These are phyloP conservation scores for Galeopsis tetrahit DNA, from an alignment of 257 asterid genomes.

Conservation along the genomic window DNA sequence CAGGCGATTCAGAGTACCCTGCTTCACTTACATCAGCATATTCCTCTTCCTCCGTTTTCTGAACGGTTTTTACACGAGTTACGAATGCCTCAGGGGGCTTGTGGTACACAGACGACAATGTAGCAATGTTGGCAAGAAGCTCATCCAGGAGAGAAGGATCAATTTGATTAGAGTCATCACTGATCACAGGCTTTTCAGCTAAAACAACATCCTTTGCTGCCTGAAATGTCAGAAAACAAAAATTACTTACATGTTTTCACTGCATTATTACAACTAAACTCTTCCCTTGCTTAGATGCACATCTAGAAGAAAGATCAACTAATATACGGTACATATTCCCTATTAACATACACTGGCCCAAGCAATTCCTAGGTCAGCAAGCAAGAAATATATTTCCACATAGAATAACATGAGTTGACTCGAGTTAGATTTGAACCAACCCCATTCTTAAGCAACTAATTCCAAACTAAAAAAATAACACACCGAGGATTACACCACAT, in stretches of 20 bases:
- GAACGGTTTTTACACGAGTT: conserved; percentile 87
- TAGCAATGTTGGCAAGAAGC: conserved; percentile 96
- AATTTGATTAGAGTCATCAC: conserved; percentile 93
- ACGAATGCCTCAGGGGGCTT: conserved; percentile 95
- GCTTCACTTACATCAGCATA: conserved; percentile 76
- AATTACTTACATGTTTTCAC: not conserved
- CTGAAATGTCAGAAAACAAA: conserved; percentile 49
- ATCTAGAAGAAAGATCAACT: conserved; percentile 14
- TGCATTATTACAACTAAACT: conserved; percentile 18
- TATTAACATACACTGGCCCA: conserved; percentile 12
- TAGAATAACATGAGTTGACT: not conserved
- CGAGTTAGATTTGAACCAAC: conserved; percentile 1
- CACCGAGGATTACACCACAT: not conserved
- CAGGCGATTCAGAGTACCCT: conserved; percentile 79
- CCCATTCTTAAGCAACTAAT: not conserved
- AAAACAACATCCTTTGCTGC: conserved; percentile 99
- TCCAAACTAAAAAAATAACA: conserved; percentile 12
- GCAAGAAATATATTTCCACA: conserved; percentile 11
- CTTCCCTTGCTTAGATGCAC: conserved; percentile 16
- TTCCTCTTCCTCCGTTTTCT: conserved; percentile 95
- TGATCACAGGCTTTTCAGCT: conserved; percentile 98
- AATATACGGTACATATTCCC: conserved; percentile 16
- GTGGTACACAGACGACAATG: conserved; percentile 96
- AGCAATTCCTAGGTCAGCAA: conserved; percentile 25
- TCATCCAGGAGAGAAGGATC: conserved; percentile 95